Conservation (phyloP, 495 filamentous ascomycete genomes). For the Astrocystis sublimbata region DNA sequence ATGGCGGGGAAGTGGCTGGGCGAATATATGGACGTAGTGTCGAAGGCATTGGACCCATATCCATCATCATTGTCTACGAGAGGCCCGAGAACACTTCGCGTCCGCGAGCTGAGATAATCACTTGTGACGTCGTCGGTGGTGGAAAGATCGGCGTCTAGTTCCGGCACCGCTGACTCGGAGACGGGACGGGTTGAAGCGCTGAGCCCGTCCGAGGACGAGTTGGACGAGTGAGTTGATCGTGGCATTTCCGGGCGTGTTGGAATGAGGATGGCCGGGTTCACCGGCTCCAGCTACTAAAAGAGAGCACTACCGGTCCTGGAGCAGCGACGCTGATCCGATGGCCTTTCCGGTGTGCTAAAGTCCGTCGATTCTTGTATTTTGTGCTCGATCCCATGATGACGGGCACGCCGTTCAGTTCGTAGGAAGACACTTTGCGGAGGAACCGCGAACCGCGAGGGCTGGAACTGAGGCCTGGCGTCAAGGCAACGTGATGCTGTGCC, state of each 20-base stretch:
- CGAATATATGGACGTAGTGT: conserved; percentile 30
- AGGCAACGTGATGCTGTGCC: neutral
- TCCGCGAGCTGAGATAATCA: conserved; percentile 32
- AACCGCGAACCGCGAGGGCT: too few relatives aligned
- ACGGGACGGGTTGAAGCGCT: conserved; percentile 24
- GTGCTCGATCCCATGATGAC: conserved; percentile 21
- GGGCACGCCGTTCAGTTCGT: conserved; percentile 11
- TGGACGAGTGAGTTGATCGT: conserved; percentile 26
- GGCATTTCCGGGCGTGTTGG: conserved; percentile 23
- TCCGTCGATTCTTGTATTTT: conserved; percentile 12
- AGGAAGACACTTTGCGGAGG: neutral
- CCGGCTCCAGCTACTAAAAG: neutral
- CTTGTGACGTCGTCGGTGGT: conserved; percentile 36
- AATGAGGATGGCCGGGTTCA: neutral
- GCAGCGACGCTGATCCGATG: conserved; percentile 6
- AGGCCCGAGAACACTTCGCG: conserved; percentile 24
- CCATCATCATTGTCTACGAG: conserved; percentile 27
- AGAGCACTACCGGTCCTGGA: conserved; percentile 4
- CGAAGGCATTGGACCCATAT: conserved; percentile 23
- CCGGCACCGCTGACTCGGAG: conserved; percentile 30
- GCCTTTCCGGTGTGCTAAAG: conserved; percentile 14
- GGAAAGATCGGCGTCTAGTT: conserved; percentile 32
- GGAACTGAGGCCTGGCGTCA: neutral
- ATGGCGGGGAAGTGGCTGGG: conserved; percentile 38
- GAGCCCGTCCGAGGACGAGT: conserved; percentile 25